A percentile compares a stretch with the other conserved stretches of the same genome.
Evolutionary conservation across 2,329 filamentous ascomycete species (phyloP).

Genomic region (Cladophialophora bantiana): DNA sequence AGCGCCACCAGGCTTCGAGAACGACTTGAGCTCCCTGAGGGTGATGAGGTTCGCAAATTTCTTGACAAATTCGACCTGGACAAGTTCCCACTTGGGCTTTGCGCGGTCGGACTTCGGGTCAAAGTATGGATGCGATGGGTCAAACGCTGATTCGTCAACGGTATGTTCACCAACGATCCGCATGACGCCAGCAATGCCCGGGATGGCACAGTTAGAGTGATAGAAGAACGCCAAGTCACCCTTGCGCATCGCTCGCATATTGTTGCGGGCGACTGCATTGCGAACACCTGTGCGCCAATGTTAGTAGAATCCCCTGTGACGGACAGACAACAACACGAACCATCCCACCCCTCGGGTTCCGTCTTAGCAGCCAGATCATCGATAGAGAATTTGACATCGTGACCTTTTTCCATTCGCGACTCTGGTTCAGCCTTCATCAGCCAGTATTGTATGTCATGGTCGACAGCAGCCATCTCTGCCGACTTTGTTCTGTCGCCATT

Average conservation of each 20-base stretch:
- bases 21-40: conserved; percentile 73
- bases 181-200: conserved; percentile 87
- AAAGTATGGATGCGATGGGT: conserved; percentile 78
- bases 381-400: conserved; percentile 92
- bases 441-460: conserved; percentile 66
- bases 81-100: conserved; percentile 83
- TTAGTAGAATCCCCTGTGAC: conserved; percentile 7
- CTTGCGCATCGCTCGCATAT: conserved; percentile 87
- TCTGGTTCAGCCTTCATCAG: conserved; percentile 90
- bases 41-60: conserved; percentile 78
- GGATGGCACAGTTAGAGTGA: conserved; percentile 89
- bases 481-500: conserved; percentile 23
- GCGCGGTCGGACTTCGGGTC: conserved; percentile 75
- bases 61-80: conserved; percentile 84
- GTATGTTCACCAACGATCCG: conserved; percentile 85
- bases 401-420: conserved; percentile 81
- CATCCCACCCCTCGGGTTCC: conserved; percentile 89
- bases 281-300: conserved; percentile 32
- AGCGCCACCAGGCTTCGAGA: conserved; percentile 62
- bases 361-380: conserved; percentile 79
- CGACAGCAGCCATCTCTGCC: conserved; percentile 22
- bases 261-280: conserved; percentile 72
- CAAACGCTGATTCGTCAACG: conserved; percentile 77
- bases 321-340: conserved; percentile 56
- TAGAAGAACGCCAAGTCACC: conserved; percentile 97